A percentile compares a stretch with the other conserved stretches of the same genome.
phyloP scores from a whole-genome alignment of 1,139 yeast genomes.

The Diutina mesorugosa region DNA sequence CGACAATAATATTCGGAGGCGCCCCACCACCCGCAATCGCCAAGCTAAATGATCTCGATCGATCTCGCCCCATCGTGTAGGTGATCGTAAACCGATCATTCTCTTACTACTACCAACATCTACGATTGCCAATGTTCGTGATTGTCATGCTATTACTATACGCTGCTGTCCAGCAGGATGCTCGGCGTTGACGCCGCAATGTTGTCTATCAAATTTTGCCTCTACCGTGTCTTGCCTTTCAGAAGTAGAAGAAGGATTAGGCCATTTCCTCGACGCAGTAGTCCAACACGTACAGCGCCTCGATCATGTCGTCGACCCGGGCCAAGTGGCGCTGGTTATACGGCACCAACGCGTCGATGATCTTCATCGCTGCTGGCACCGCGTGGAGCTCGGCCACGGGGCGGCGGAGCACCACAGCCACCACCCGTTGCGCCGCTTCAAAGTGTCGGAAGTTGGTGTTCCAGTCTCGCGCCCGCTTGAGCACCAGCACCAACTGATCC shows the following conservation, averaged over 20 bases:
- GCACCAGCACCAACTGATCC: conserved; percentile 46
- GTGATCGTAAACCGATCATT: no score
- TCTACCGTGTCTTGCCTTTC: no score
- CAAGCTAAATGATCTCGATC: no score
- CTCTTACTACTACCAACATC: background rate
- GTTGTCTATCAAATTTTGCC: no score
- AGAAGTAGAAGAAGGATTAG: background rate
- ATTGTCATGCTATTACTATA: background rate
- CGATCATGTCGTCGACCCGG: conserved; percentile 67
- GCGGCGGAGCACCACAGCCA: conserved; percentile 34
- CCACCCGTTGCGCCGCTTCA: conserved; percentile 64
- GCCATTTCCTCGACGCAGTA: conserved; percentile 72
- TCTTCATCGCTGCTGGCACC: conserved; percentile 52
- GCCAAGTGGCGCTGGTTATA: conserved; percentile 77
- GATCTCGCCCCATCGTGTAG: no score
- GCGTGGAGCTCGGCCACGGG: conserved; percentile 41
- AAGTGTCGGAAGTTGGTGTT: conserved; percentile 79
- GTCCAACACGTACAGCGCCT: conserved; percentile 76
- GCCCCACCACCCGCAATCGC: no score
- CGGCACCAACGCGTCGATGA: conserved; percentile 67
- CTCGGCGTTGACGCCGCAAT: no score
- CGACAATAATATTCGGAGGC: no score
- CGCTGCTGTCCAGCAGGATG: background rate
- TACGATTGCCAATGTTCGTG: background rate
- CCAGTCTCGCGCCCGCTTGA: conserved; percentile 86